phyloP scores from a whole-genome alignment of 345 rosid species.

The Crucihimalaya himalaica region DNA sequence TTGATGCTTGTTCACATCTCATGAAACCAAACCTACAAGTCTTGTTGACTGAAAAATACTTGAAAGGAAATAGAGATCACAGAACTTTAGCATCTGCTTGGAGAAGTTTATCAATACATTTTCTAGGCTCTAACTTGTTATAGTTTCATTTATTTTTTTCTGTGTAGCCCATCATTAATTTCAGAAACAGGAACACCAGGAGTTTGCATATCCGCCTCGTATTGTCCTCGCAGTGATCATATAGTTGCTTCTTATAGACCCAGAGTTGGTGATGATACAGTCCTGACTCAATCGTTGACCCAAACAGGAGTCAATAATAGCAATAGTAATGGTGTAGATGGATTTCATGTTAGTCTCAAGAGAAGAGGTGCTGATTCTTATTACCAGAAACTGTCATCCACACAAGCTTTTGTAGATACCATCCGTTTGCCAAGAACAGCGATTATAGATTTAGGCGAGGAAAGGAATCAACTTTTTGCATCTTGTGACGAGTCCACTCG shows the following conservation, averaged over 20 bases:
- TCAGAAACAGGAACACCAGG: conserved; percentile 64
- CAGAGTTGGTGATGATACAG: conserved; percentile 49
- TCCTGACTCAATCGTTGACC: conserved; percentile 46
- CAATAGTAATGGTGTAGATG: conserved; percentile 49
- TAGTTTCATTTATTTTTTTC: neutral
- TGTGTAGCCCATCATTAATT: conserved; percentile 60
- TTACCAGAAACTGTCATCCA: conserved; percentile 50
- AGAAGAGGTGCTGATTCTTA: conserved; percentile 43
- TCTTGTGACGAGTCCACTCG: conserved; percentile 64
- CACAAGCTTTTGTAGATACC: conserved; percentile 54
- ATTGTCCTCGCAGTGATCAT: conserved; percentile 54
- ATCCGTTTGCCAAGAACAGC: conserved; percentile 69
- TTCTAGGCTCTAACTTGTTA: conserved; percentile 31
- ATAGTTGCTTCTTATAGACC: conserved; percentile 83
- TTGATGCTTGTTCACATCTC: neutral
- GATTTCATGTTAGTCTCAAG: conserved; percentile 62
- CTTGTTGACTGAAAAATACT: neutral
- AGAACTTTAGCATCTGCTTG: neutral
- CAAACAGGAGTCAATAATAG: conserved; percentile 39
- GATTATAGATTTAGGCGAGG: conserved; percentile 51
- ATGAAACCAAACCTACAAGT: conserved; percentile 7
- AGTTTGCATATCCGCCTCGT: conserved; percentile 77
- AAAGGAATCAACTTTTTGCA: conserved; percentile 51
- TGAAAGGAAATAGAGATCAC: neutral
- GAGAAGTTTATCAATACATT: conserved; percentile 6